A percentile compares a stretch with the other conserved stretches of the same genome.
These are phyloP conservation scores for Plectranthus barbatus DNA, from an alignment of 257 asterid genomes.

Conservation along the genomic window DNA sequence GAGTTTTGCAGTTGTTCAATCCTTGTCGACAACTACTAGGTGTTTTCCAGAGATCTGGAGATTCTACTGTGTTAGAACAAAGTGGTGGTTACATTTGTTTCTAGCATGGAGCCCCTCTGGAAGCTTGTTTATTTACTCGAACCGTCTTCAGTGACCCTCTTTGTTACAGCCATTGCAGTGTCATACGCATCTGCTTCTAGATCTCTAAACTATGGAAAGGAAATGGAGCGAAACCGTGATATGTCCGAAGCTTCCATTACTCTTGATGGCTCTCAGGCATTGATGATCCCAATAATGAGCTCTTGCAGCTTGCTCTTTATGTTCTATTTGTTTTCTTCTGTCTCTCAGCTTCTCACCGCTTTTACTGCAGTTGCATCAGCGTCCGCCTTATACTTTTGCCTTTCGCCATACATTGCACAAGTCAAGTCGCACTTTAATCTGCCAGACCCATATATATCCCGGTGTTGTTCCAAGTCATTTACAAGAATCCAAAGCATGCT, in stretches of 20 bases:
- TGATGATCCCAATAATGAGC: constrained; percentile 95
- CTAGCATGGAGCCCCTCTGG: constrained; percentile 66
- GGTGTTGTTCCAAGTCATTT: constrained; percentile 73
- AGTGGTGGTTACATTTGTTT: not conserved
- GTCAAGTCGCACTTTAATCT: constrained; percentile 58
- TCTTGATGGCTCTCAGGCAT: constrained; percentile 83
- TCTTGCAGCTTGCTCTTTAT: constrained; percentile 90
- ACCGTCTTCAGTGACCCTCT: constrained; percentile 71
- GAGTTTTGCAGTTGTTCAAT: not conserved
- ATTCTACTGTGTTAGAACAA: not conserved
- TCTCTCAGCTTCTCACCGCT: constrained; percentile 85
- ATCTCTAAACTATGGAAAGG: constrained; percentile 78
- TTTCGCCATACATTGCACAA: constrained; percentile 55
- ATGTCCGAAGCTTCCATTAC: constrained; percentile 83
- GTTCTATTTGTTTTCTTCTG: constrained; percentile 92
- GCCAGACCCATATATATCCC: constrained; percentile 71
- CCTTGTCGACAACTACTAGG: not conserved
- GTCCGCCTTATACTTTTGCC: constrained; percentile 81
- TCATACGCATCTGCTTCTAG: constrained; percentile 84
- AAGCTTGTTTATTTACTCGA: constrained; percentile 69
- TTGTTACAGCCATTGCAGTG: constrained; percentile 70
- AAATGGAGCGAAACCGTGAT: constrained; percentile 90
- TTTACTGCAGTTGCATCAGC: constrained; percentile 85
- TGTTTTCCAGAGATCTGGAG: not conserved
- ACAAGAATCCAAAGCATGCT: constrained; percentile 64